phyloP scores from a whole-genome alignment of 2,329 filamentous ascomycete genomes.

The Colletotrichum siamense region DNA sequence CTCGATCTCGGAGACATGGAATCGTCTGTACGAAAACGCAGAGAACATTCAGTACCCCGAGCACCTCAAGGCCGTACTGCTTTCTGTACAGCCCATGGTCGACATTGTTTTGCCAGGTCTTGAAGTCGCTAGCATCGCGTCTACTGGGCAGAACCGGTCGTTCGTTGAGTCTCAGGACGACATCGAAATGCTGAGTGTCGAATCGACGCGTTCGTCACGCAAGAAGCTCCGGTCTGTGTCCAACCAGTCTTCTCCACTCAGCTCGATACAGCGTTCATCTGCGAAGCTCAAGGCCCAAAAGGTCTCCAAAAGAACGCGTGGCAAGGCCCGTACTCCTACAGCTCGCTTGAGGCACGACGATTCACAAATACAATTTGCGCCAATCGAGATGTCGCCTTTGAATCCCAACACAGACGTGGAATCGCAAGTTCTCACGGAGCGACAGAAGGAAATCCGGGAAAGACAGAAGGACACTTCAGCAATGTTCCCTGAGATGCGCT shows the following conservation, averaged over 20 bases:
- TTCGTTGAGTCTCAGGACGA: conserved; percentile 59
- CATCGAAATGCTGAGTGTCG: conserved; percentile 23
- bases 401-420: conserved; percentile 53
- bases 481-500: conserved; percentile 72
- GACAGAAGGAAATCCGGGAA: conserved; percentile 78
- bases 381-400: conserved; percentile 66
- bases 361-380: conserved; percentile 80
- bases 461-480: conserved; percentile 68
- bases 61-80: conserved; percentile 66
- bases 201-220: conserved; percentile 28
- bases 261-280: conserved; percentile 35
- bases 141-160: conserved; percentile 41
- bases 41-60: conserved; percentile 68
- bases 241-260: conserved; percentile 33
- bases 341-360: conserved; percentile 75
- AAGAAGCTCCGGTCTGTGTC: conserved; percentile 25
- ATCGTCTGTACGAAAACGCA: conserved; percentile 67
- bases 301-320: conserved; percentile 24
- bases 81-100: conserved; percentile 60
- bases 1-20: conserved; percentile 66
- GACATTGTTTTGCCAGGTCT: conserved; percentile 52
- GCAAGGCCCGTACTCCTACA: conserved; percentile 32
- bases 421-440: conserved; percentile 79
- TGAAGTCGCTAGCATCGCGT: conserved; percentile 41
- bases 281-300: conserved; percentile 27